phyloP scores from a whole-genome alignment of 2,329 filamentous ascomycete genomes.

The Falciphora oryzae region DNA sequence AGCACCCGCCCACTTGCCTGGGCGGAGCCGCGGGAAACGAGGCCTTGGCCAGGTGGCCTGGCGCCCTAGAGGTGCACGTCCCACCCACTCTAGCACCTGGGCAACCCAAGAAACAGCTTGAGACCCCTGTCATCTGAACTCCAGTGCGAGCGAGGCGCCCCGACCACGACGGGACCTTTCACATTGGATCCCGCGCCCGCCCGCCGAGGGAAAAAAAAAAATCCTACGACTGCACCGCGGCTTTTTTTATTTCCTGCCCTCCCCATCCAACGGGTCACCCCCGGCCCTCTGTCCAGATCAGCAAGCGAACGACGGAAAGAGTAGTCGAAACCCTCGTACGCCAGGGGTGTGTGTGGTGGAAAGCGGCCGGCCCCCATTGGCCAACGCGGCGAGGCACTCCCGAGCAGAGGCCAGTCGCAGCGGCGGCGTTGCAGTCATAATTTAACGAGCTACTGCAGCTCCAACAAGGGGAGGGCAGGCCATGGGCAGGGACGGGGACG shows the following conservation, averaged over 20 bases:
- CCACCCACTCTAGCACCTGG: not conserved
- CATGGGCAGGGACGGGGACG: not conserved
- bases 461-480: not conserved
- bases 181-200: not conserved
- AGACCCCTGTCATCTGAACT: not conserved
- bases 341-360: not conserved
- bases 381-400: not conserved
- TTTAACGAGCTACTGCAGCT: not conserved
- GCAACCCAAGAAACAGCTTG: not conserved
- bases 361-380: not conserved
- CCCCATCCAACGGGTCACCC: too few species aligned
- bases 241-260: not conserved
- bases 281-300: not conserved
- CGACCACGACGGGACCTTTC: not conserved
- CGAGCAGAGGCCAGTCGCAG: not conserved
- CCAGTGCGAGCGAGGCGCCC: not conserved
- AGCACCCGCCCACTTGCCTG: not conserved
- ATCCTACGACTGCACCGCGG: too few species aligned
- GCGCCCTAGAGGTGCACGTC: not conserved
- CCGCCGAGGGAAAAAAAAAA: not conserved
- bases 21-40: not conserved
- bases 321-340: not conserved
- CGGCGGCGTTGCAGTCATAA: constrained; percentile 1
- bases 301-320: not conserved
- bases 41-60: not conserved